Conservation (phyloP, 2,329 filamentous ascomycete species). For the Aureobasidium vineae region DNA sequence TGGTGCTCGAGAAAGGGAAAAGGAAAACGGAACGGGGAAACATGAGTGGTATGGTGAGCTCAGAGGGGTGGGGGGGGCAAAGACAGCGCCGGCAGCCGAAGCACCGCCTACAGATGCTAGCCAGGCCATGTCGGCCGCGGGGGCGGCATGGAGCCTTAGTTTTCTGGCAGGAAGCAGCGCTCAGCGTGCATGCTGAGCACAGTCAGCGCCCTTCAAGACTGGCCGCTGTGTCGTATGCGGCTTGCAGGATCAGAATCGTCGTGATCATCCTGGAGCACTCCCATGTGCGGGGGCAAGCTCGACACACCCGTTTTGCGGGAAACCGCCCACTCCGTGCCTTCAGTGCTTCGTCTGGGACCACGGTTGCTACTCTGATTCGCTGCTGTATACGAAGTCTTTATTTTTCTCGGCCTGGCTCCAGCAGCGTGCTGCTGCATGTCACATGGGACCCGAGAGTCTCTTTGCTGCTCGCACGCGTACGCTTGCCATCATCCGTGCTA, state of each 20-base stretch:
- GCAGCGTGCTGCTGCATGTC: slow-evolving; percentile 21
- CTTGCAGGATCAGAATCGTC: slow-evolving; percentile 23
- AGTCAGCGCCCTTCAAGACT: slow-evolving; percentile 25
- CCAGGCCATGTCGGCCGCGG: slow-evolving; percentile 20
- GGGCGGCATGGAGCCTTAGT: slow-evolving; percentile 7
- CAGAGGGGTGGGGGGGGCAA: slow-evolving; percentile 19
- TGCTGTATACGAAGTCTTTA: not conserved
- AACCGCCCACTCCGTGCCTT: slow-evolving; percentile 2
- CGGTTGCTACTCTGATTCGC: slow-evolving; percentile 11
- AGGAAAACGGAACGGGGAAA: slow-evolving; percentile 23
- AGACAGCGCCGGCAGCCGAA: slow-evolving; percentile 12
- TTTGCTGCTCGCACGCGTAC: slow-evolving; percentile 21
- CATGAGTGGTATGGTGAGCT: slow-evolving; percentile 24
- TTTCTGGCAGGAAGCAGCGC: not conserved
- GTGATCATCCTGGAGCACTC: slow-evolving; percentile 15
- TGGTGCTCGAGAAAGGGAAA: slow-evolving; percentile 21
- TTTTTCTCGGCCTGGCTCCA: slow-evolving; percentile 7
- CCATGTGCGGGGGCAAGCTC: slow-evolving; percentile 20
- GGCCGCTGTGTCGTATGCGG: slow-evolving; percentile 28
- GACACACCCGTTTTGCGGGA: slow-evolving; percentile 21
- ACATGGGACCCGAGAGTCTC: slow-evolving; percentile 23
- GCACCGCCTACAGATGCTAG: slow-evolving; percentile 13
- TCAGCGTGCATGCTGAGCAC: slow-evolving; percentile 25
- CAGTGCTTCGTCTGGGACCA: not conserved
- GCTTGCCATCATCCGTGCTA: slow-evolving; percentile 10